A percentile compares a stretch with the other conserved stretches of the same genome.
These are phyloP conservation scores for Thalia dealbata DNA, from an alignment of 176 grass and related monocot genomes.

Conservation along the genomic window DNA sequence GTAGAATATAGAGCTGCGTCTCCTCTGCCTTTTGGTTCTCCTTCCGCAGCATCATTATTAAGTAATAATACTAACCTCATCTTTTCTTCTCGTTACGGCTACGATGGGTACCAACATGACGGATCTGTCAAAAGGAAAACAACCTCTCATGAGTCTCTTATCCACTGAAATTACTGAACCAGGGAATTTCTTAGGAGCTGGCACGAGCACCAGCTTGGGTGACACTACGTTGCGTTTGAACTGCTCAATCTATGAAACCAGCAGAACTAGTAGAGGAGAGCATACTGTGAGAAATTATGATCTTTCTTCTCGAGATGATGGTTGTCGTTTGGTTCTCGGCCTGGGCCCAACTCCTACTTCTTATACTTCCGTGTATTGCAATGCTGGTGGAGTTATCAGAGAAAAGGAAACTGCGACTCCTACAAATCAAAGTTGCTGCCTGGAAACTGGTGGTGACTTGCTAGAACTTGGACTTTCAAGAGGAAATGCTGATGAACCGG, in stretches of 20 bases:
- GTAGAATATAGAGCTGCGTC: background rate
- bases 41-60: background rate
- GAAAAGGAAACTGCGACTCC: background rate
- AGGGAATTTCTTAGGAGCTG: slow-evolving; percentile 9
- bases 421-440: background rate
- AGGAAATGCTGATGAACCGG: background rate
- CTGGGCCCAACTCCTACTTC: background rate
- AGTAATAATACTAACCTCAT: background rate
- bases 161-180: slow-evolving; percentile 24
- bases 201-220: background rate
- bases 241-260: slow-evolving; percentile 4
- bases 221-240: slow-evolving; percentile 7
- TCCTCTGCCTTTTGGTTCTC: background rate
- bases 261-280: background rate
- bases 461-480: slow-evolving; percentile 19
- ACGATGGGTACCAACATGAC: slow-evolving; percentile 5
- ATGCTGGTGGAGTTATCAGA: background rate
- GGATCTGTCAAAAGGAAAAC: background rate
- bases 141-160: slow-evolving; percentile 10
- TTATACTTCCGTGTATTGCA: background rate
- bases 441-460: background rate
- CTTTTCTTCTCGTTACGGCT: background rate
- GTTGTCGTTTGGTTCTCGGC: background rate
- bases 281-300: background rate
- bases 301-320: slow-evolving; percentile 38